Evolutionary conservation across 495 filamentous ascomycete genomes (phyloP), one percentile per base, ranked within the genome.

Genomic region (Daldinia caldariorum): DNA sequence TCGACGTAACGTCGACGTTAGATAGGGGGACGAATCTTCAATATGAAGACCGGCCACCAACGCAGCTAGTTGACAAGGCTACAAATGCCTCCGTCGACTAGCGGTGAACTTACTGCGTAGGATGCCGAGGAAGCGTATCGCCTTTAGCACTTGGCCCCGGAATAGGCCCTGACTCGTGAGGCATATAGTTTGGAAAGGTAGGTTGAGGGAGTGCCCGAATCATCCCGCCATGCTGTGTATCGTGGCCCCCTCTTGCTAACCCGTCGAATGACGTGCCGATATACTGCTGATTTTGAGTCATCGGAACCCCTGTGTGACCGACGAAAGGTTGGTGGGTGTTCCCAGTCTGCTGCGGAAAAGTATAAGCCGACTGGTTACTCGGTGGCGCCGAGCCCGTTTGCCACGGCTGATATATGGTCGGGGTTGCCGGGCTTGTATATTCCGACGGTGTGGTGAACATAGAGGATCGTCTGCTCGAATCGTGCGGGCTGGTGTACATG

Each of bases 401-500:
- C 76, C 74, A 77, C 6, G 72, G 66, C 10, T 69, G 39, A 55
- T 81, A 82, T 18, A 82, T 61, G 0, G 63, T 71, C 5, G 80
- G 61, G 0, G 70, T 76, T 31, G 76, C 60, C 12, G 77, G 72
- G 54, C 63, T 78, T 14, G 67, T 58, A 41, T 79, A 82, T 12
- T 82, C 81, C 6, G 79, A 45, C 0, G 73, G 72, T 0, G 79
- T 64, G 22, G 70, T 74, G 67, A 77, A 81, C 37, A 81, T 63
- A 1, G 77, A 78, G 18, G 77, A 72, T 13, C 81, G 70, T 53
- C 80, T 71, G 26, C 73, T 72, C 0, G 71, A 53, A 34, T 79
- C 79, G 50, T 83, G 79, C 1, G 76, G 61, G 43, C 55, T 79
- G 0, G 78, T 51, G n/a, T 81, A 76, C 66, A 80, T 70, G 6